A percentile compares a stretch with the other conserved stretches of the same genome.
Conservation (phyloP, 2,329 filamentous ascomycete species). For the Alternaria sp. region DNA sequence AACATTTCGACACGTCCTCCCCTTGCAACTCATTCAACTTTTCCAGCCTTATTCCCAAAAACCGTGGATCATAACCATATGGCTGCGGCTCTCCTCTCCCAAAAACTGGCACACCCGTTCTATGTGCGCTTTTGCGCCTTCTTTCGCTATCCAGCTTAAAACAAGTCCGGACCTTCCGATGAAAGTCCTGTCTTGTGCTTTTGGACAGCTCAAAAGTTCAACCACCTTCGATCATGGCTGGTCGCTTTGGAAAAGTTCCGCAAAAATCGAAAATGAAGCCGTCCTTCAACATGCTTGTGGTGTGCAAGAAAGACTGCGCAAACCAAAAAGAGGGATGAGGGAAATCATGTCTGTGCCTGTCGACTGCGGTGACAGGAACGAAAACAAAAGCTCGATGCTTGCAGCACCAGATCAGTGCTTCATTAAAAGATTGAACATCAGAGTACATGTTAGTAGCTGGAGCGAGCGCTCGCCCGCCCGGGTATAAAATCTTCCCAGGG, state of each 20-base stretch:
- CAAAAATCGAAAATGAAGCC: not conserved
- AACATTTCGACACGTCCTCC: too few species aligned
- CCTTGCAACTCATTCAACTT: too few species aligned
- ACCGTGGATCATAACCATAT: too few species aligned
- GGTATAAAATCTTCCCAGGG: not conserved
- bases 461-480: not conserved
- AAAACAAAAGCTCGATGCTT: not conserved
- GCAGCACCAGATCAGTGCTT: not conserved
- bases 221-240: fast-evolving
- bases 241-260: not conserved
- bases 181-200: not conserved
- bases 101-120: too few species aligned
- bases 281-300: not conserved
- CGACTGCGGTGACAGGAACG: not conserved
- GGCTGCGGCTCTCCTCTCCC: not conserved
- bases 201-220: not conserved
- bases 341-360: not conserved
- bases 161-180: fast-evolving
- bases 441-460: not conserved
- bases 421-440: not conserved
- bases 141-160: not conserved
- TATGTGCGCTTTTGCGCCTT: not conserved
- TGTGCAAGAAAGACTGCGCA: not conserved
- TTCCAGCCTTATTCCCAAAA: too few species aligned
- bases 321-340: too few species aligned